Evolutionary conservation across 208 protist species (phyloP), one percentile per base, ranked within the genome.

Genomic region (Leptomonas pyrrhocoris): DNA sequence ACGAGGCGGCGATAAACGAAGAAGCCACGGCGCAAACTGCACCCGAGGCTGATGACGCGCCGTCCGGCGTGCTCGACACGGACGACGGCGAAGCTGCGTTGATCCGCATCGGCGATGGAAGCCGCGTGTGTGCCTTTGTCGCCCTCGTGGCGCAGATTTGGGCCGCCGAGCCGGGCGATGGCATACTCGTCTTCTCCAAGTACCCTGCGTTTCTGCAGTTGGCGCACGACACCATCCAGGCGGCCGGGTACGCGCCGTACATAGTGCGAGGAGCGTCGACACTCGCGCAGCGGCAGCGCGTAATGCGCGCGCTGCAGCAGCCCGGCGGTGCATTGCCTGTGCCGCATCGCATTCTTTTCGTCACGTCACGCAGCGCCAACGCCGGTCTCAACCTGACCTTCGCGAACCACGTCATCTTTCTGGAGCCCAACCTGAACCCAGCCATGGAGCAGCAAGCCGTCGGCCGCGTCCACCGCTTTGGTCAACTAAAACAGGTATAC

Each of bases 391-490:
- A 88, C 59, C 63, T 94, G 21, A 89, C 84, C 15, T 86, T 88
- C 34, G 88, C 87, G 16, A 89, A 92, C 63, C 80, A 87, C 64
- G 77, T 96, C 60, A 57, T 94, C 27, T 88, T 96, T 54, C 57
- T 90, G 28, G 91, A 94, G 65, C 81, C 79, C 28, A 85, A 82
- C 63, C 27, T 88, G 55, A 96, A 96, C 68, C 83, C 84, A 2
- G 85, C 89, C 6, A 68, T 88, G 18, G 87, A 94, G 61, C 55
- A 81, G 27, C 89, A 96, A 75, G 89, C 91, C 12, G 80, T 94
- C 56, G 91, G 85, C 25, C 84, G 91, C 36, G 82, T 84, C 12
- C 92, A 98, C 70, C 77, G 96, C 56, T 97, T 98, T 54, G 96
- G 94, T 18, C 96, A 98, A 77, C 91, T 40, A 21, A 83, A 82